Evolutionary conservation across 345 rosid species (phyloP).

Genomic region (Pseudoturritis turrita): DNA sequence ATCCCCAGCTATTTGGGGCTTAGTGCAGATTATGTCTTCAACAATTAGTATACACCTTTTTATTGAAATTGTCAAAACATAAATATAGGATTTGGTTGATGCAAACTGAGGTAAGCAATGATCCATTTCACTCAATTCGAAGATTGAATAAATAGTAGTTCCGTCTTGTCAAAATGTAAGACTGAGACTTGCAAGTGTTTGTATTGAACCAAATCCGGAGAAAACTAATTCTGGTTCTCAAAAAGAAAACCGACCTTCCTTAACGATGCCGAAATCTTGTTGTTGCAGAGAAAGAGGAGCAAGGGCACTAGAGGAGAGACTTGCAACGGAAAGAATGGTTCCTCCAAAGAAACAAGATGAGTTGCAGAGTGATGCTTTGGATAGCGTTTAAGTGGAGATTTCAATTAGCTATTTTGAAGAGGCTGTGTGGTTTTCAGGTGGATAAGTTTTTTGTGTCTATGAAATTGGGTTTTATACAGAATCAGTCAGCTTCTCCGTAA

Average conservation of each 20-base stretch:
- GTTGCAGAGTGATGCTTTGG: slow-evolving; percentile 46
- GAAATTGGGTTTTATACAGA: background rate
- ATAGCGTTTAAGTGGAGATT: slow-evolving; percentile 47
- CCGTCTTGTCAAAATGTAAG: background rate
- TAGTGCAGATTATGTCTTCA: background rate
- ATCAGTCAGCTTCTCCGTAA: slow-evolving; percentile 13
- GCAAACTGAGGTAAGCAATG: slow-evolving; percentile 2
- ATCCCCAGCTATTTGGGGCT: background rate
- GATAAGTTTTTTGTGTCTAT: slow-evolving; percentile 10
- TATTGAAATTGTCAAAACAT: background rate
- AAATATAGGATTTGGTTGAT: background rate
- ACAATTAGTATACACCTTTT: background rate
- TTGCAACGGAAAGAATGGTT: slow-evolving; percentile 72
- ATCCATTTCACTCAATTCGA: background rate
- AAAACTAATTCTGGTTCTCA: background rate
- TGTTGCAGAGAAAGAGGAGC: slow-evolving; percentile 93
- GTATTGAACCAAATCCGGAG: background rate
- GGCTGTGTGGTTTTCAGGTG: slow-evolving; percentile 19
- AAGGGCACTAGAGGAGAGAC: slow-evolving; percentile 95
- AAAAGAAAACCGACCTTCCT: background rate
- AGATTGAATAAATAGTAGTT: background rate
- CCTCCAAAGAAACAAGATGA: slow-evolving; percentile 50
- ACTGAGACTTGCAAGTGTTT: background rate
- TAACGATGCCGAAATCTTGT: background rate
- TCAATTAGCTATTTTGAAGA: slow-evolving; percentile 21